These are phyloP conservation scores for Pseudomonodictys pantanalensis DNA, from an alignment of 495 filamentous ascomycete genomes.

Conservation along the genomic window DNA sequence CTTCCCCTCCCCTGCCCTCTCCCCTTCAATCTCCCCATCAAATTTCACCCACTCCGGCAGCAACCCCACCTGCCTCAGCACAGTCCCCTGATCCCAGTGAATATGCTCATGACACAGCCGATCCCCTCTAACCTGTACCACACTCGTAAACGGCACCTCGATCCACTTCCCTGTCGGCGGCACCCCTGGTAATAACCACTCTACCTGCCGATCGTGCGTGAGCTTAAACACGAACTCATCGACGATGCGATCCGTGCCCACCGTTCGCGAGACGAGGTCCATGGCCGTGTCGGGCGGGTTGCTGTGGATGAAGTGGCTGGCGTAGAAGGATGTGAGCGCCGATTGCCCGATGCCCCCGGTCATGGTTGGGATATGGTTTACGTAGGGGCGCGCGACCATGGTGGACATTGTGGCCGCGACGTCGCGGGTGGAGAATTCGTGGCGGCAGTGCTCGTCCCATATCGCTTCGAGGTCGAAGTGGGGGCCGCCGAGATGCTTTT, in stretches of 20 bases:
- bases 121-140: constrained; percentile 38
- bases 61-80: constrained; percentile 35
- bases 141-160: constrained; percentile 35
- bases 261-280: constrained; percentile 36
- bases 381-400: constrained; percentile 40
- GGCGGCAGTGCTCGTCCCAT: constrained; percentile 37
- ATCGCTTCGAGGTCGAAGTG: constrained; percentile 49
- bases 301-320: constrained; percentile 37
- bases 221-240: constrained; percentile 41
- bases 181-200: constrained; percentile 41
- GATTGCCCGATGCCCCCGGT: constrained; percentile 40
- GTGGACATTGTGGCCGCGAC: constrained; percentile 39
- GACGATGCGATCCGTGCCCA: constrained; percentile 38
- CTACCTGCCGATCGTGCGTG: constrained; percentile 36
- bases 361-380: constrained; percentile 42
- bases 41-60: constrained; percentile 38
- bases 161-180: constrained; percentile 38
- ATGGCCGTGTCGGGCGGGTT: constrained; percentile 36
- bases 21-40: constrained; percentile 35
- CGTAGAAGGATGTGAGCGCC: constrained; percentile 38
- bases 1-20: constrained; percentile 17
- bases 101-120: constrained; percentile 41
- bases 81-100: constrained; percentile 41
- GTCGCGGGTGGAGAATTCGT: constrained; percentile 31
- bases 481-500: constrained; percentile 50